phyloP scores from a whole-genome alignment of 169 alveolate genomes.

The Haemoproteus tartakovskyi region DNA sequence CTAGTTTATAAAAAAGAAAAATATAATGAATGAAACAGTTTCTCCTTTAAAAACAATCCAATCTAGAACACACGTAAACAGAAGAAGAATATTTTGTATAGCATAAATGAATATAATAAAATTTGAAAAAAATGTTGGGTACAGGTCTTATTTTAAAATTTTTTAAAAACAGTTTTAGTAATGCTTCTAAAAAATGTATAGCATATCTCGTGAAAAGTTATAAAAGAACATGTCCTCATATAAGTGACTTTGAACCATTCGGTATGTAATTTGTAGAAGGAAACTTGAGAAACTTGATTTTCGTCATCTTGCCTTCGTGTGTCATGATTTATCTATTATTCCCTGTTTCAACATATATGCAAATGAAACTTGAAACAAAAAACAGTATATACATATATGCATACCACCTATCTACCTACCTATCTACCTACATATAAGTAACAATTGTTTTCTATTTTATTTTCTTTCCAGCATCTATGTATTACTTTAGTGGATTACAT shows the following conservation, averaged over 20 bases:
- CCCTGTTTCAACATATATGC: background rate
- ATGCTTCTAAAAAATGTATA: conserved; percentile 37
- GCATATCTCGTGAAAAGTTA: conserved; percentile 39
- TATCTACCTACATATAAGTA: too few relatives aligned
- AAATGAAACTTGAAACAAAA: too few relatives aligned
- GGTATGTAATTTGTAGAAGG: too few relatives aligned
- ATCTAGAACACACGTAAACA: too few relatives aligned
- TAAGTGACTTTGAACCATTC: conserved; percentile 66
- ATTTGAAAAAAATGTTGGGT: conserved; percentile 63
- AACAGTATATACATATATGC: too few relatives aligned
- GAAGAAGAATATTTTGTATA: too few relatives aligned
- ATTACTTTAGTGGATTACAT: conserved; percentile 61
- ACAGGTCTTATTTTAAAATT: conserved; percentile 35
- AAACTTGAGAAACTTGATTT: too few relatives aligned
- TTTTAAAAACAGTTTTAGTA: conserved; percentile 44
- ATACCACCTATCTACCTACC: too few relatives aligned
- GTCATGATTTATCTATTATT: background rate
- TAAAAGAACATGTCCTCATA: conserved; percentile 65
- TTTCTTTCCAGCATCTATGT: conserved; percentile 49
- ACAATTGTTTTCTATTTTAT: background rate
- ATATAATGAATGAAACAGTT: too few relatives aligned
- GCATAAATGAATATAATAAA: too few relatives aligned
- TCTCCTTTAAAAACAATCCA: too few relatives aligned
- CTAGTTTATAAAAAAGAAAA: too few relatives aligned
- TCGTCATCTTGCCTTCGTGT: background rate